These are phyloP conservation scores for Neltuma alba DNA, from an alignment of 306 rosid species.

Conservation along the genomic window DNA sequence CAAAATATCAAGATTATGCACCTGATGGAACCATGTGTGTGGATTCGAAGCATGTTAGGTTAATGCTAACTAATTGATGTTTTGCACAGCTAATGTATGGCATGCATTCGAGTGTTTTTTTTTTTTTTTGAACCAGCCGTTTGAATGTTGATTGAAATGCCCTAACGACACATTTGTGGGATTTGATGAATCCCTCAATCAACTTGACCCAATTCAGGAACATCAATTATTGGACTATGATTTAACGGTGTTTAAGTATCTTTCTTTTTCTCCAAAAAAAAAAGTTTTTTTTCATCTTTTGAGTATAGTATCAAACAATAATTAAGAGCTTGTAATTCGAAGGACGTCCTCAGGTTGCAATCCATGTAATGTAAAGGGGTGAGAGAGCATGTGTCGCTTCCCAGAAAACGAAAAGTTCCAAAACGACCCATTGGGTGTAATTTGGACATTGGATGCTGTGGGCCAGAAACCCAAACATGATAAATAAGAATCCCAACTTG, in stretches of 20 bases:
- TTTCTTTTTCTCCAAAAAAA: no score
- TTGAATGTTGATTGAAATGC: background rate
- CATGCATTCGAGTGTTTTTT: background rate
- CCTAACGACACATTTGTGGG: background rate
- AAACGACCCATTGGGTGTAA: background rate
- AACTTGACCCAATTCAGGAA: background rate
- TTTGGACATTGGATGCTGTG: background rate
- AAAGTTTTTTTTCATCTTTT: no score
- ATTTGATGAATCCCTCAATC: background rate
- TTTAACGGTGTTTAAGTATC: no score
- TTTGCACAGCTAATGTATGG: background rate
- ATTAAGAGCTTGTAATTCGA: no score
- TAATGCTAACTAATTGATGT: background rate
- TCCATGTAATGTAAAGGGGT: no score
- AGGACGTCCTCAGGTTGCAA: no score
- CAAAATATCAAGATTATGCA: background rate
- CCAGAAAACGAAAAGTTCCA: no score
- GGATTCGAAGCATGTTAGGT: background rate
- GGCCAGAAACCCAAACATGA: background rate
- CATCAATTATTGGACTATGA: no score
- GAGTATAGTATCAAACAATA: no score
- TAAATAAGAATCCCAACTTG: background rate
- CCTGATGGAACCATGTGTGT: background rate
- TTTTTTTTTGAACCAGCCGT: background rate
- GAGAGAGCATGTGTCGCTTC: no score